A percentile compares a stretch with the other conserved stretches of the same genome.
Conservation (phyloP, 306 rosid species). For the Rosa rugosa region DNA sequence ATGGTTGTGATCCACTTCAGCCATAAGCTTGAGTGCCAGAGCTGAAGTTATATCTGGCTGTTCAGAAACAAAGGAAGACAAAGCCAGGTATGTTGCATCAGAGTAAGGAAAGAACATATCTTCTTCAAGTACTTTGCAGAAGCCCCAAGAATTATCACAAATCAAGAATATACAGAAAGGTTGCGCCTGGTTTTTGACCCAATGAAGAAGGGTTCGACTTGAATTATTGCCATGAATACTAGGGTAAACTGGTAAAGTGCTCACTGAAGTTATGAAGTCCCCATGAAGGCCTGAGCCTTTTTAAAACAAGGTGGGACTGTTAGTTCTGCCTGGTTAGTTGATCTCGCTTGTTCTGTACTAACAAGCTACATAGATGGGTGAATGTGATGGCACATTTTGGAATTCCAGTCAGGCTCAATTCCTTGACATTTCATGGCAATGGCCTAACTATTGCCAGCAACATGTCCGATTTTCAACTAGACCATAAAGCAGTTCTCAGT, state of each 20-base stretch:
- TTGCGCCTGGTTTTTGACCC: not conserved
- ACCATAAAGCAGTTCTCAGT: not conserved
- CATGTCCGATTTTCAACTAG: not conserved
- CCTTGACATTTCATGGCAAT: not conserved
- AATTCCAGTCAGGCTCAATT: not conserved
- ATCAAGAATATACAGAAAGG: not conserved
- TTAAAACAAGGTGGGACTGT: not conserved
- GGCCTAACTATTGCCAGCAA: not conserved
- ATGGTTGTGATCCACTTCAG: conserved; percentile 44
- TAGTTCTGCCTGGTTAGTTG: not conserved
- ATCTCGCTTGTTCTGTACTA: not conserved
- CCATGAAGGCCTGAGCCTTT: not conserved
- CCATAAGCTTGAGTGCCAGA: conserved; percentile 21
- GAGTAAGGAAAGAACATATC: not conserved
- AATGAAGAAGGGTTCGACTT: not conserved
- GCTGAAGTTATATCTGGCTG: not conserved
- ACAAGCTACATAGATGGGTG: not conserved
- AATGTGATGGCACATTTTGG: not conserved
- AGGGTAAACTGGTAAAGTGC: not conserved
- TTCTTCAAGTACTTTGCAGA: not conserved
- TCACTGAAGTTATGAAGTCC: not conserved
- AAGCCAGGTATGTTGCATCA: not conserved
- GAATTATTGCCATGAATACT: not conserved
- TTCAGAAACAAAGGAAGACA: not conserved
- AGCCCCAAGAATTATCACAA: not conserved